Percentiles rank a stretch among this genome's conserved stretches.
Conservation (phyloP, 768 basidiomycete genomes). For the Lentinula boryana region DNA sequence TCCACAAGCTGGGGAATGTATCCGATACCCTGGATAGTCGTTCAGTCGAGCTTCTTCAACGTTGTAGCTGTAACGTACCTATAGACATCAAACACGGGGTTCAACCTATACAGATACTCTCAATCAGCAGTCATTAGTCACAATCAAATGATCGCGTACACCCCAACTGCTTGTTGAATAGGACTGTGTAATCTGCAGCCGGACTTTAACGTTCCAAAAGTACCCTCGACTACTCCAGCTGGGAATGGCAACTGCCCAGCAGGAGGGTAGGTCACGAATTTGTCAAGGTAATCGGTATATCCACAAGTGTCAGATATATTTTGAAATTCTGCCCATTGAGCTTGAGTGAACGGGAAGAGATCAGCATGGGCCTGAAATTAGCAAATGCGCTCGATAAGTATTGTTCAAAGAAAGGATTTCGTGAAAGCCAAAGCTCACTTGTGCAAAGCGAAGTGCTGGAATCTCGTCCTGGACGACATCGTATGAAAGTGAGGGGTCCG, state of each 20-base stretch:
- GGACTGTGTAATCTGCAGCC: slow-evolving; percentile 41
- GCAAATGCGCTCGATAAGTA: background rate
- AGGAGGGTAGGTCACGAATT: slow-evolving; percentile 62
- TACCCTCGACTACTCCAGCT: slow-evolving; percentile 36
- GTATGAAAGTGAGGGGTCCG: slow-evolving; percentile 42
- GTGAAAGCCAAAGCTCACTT: slow-evolving; percentile 17
- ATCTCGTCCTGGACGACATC: slow-evolving; percentile 56
- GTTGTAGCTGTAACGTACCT: slow-evolving; percentile 21
- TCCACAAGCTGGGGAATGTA: slow-evolving; percentile 46
- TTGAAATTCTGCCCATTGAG: slow-evolving; percentile 50
- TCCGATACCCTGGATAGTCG: slow-evolving; percentile 36
- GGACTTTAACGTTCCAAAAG: slow-evolving; percentile 28
- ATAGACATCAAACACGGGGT: slow-evolving; percentile 53
- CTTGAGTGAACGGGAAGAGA: slow-evolving; percentile 53
- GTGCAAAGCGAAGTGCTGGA: slow-evolving; percentile 57
- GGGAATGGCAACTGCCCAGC: slow-evolving; percentile 57
- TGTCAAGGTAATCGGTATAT: slow-evolving; percentile 54
- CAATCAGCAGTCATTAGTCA: background rate
- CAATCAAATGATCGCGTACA: slow-evolving; percentile 26
- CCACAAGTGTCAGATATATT: slow-evolving; percentile 47
- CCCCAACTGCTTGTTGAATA: slow-evolving; percentile 41
- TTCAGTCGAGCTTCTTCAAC: background rate
- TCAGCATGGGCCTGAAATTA: slow-evolving; percentile 42
- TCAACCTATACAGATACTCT: slow-evolving; percentile 27
- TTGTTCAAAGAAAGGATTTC: background rate